phyloP scores from a whole-genome alignment of 2,329 filamentous ascomycete species.

The Colletotrichum horii region DNA sequence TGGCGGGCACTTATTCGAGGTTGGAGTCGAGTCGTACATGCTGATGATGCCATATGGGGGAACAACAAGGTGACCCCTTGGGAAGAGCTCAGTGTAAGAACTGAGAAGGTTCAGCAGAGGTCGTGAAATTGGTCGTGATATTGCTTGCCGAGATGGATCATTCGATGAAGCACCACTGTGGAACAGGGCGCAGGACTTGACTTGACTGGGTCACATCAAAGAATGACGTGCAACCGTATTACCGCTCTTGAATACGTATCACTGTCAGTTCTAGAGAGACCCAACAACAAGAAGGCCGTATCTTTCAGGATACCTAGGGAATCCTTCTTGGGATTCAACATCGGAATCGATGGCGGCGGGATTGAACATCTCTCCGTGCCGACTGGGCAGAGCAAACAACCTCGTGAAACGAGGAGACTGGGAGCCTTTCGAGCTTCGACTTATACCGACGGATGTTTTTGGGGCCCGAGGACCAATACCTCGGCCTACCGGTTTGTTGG shows the following conservation, averaged over 20 bases:
- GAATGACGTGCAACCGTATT: neutral
- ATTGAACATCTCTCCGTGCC: neutral
- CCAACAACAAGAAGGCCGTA: neutral
- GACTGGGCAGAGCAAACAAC: neutral
- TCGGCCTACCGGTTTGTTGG: neutral
- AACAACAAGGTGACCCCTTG: slow-evolving; percentile 20
- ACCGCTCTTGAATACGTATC: neutral
- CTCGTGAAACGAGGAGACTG: neutral
- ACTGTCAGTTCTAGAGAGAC: neutral
- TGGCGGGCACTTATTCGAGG: slow-evolving; percentile 54
- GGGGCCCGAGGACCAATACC: neutral
- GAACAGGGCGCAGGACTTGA: neutral
- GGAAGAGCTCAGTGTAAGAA: slow-evolving; percentile 8
- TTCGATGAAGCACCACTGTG: neutral
- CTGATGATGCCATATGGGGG: slow-evolving; percentile 29
- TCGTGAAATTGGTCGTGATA: neutral
- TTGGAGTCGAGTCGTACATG: slow-evolving; percentile 47
- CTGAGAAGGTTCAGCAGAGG: neutral
- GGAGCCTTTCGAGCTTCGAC: neutral
- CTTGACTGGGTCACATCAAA: neutral
- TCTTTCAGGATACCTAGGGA: neutral
- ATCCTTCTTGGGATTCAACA: neutral
- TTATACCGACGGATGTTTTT: neutral
- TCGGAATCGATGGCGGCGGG: neutral
- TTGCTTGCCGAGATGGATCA: neutral